Conservation (phyloP, 2,329 filamentous ascomycete genomes). For the Anthostomella pinea region DNA sequence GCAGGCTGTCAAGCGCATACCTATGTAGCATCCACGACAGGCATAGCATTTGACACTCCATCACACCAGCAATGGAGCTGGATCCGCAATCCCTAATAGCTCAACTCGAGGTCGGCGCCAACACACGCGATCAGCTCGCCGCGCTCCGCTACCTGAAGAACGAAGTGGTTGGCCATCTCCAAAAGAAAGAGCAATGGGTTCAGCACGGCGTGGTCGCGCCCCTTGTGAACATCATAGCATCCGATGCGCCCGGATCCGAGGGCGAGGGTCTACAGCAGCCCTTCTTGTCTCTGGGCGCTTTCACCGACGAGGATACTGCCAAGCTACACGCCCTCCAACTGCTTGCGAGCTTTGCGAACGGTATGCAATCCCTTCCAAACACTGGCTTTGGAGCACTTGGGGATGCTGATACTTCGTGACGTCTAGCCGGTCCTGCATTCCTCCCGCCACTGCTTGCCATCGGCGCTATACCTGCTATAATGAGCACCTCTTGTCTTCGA, state of each 20-base stretch:
- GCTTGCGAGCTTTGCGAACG: constrained; percentile 80
- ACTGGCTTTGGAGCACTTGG: no score
- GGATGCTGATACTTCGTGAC: constrained; percentile 16
- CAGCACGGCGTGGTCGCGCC: constrained; percentile 64
- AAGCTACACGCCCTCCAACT: constrained; percentile 79
- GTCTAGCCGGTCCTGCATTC: constrained; percentile 73
- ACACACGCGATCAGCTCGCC: constrained; percentile 51
- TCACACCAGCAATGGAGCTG: constrained; percentile 23
- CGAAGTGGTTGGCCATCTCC: constrained; percentile 81
- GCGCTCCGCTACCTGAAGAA: constrained; percentile 79
- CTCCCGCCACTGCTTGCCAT: constrained; percentile 70
- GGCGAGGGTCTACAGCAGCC: constrained; percentile 38
- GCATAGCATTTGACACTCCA: background rate
- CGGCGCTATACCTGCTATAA: constrained; percentile 64
- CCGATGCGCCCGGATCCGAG: constrained; percentile 33
- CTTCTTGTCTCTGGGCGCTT: constrained; percentile 32
- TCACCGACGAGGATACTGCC: constrained; percentile 63
- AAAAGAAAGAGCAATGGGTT: constrained; percentile 81
- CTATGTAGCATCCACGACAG: no score
- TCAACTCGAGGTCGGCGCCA: constrained; percentile 45
- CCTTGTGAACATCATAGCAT: constrained; percentile 46
- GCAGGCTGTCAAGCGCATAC: no score
- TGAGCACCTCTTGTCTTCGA: constrained; percentile 65
- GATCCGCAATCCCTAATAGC: constrained; percentile 24
- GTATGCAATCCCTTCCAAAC: no score